These are phyloP conservation scores for Ciborinia camelliae DNA, from an alignment of 2,329 filamentous ascomycete genomes.

Conservation along the genomic window DNA sequence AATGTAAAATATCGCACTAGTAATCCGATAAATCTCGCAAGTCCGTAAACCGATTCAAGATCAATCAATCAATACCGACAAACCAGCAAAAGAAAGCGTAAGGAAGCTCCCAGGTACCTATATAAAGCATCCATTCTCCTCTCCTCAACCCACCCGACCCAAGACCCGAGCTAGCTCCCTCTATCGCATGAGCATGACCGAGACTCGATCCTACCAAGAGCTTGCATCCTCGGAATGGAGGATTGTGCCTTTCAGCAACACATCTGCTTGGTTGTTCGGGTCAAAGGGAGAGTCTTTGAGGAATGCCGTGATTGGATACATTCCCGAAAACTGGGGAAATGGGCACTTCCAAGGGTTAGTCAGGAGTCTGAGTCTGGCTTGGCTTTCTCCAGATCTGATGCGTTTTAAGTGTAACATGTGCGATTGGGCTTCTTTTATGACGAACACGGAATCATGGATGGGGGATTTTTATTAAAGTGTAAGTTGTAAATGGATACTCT, in stretches of 20 bases:
- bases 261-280: conserved; percentile 8
- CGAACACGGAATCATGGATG: background rate
- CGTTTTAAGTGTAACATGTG: background rate
- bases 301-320: conserved; percentile 19
- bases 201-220: background rate
- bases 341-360: background rate
- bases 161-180: conserved; percentile 22
- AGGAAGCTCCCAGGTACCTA: background rate
- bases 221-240: conserved; percentile 21
- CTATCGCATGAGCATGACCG: background rate
- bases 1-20: conserved; percentile 3
- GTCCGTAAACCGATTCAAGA: background rate
- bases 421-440: background rate
- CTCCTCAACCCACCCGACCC: background rate
- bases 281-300: conserved; percentile 14
- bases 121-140: background rate
- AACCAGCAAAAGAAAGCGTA: too few species aligned
- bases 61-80: background rate
- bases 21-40: background rate
- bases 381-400: conserved; percentile 7
- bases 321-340: conserved; percentile 16
- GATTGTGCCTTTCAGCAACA: background rate
- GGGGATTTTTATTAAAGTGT: background rate
- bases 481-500: background rate
- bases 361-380: background rate